Base-by-base conservation (phyloP, 2,329 filamentous ascomycete species). In the Talaromyces sp. region DNA sequence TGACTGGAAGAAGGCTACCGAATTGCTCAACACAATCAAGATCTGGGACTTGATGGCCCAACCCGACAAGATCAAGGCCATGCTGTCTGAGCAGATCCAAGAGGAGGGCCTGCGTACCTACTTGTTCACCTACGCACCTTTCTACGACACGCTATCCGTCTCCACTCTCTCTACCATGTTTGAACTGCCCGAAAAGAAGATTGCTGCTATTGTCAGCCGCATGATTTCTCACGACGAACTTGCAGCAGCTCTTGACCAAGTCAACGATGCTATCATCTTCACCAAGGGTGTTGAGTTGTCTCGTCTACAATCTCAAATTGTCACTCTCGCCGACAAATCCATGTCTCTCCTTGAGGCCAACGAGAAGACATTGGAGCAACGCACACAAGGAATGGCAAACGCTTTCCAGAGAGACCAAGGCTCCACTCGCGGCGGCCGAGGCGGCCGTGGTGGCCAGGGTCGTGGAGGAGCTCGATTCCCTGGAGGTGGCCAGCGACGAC, bases 141-240 rank as follows among this genome's bases (percentile, higher is more conserved):
- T 96, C 85, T 99, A 99, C 83, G 95, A 99, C 81, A 98, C 95
- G 27, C 87, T 99, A 63, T 89, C 92, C 64, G 85, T 97, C 69
- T 83, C 86, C 68, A 96, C 93, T 28, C 85, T 99, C 64, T 89
- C 92, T 65, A 83, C 82, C 68, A 99, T 99, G 95, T 99, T 99
- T 77, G 95, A 99, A 79, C 88, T 99, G 28, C 86, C 93, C 61
- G 82, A 89, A 69, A 87, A 89, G 80, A 98, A 98, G 85, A 93
- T 97, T 57, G 84, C 90, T n/a, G 92, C 95, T 40, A 88, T 99
- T 61, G 88, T 99, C 72, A 96, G 92, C 85, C 96, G 96, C 83
- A 99, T 99, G 95, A 98, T 99, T 78, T 96, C 92, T 72, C 95
- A 99, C 82, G 95, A 99, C 80, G 95, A 99, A 79, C 88, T 99